Evolutionary conservation across 2,329 filamentous ascomycete genomes (phyloP).

Genomic region (Fusarium euwallaceae): DNA sequence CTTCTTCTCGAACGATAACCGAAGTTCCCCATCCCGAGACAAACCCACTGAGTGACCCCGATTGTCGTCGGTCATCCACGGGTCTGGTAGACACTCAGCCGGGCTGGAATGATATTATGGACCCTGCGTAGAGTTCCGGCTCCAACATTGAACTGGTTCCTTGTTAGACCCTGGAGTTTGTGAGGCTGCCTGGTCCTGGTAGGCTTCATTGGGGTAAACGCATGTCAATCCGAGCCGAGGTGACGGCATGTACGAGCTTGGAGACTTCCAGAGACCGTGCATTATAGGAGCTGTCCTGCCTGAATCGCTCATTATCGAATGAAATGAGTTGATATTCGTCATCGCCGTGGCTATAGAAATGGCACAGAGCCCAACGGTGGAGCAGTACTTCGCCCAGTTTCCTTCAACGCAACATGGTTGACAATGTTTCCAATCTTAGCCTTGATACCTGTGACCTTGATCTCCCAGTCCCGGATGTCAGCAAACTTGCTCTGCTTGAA

Average conservation of each 20-base stretch:
- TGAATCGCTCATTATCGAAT: background rate
- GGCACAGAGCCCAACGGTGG: conserved; percentile 1
- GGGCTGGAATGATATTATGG: background rate
- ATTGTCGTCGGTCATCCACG: background rate
- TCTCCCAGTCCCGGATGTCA: conserved; percentile 56
- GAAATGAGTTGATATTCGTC: background rate
- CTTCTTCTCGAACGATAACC: conserved; percentile 25
- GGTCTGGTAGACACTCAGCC: background rate
- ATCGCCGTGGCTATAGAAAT: conserved; percentile 35
- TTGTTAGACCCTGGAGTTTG: background rate
- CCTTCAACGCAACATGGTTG: conserved; percentile 59
- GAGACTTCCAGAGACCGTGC: background rate
- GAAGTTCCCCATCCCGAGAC: conserved; percentile 13
- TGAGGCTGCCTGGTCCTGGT: background rate
- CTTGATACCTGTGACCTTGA: conserved; percentile 75
- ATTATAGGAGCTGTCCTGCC: background rate
- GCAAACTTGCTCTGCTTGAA: conserved; percentile 44
- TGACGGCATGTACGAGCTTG: background rate
- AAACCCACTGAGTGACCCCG: conserved; percentile 1
- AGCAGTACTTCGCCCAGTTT: conserved; percentile 5
- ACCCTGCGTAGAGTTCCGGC: background rate
- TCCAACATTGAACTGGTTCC: background rate
- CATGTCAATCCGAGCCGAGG: background rate
- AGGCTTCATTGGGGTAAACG: background rate
- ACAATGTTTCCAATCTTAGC: conserved; percentile 81